Conservation (phyloP, 768 basidiomycete genomes). For the Rhizopogon vesiculosus region DNA sequence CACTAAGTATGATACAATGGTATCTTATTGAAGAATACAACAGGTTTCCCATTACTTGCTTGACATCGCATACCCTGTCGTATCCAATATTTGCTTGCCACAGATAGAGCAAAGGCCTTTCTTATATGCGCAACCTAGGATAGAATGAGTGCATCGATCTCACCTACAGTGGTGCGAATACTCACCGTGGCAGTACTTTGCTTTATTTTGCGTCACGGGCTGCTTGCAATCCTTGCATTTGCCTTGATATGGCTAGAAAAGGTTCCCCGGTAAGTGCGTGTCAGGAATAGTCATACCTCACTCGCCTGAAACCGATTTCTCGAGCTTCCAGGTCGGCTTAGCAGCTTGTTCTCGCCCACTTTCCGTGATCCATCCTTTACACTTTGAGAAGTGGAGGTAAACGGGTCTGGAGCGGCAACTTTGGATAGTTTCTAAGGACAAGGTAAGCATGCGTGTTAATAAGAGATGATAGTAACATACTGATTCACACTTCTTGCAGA, state of each 20-base stretch:
- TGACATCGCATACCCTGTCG: constrained; percentile 80
- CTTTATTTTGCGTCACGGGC: constrained; percentile 77
- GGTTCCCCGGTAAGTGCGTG: constrained; percentile 1
- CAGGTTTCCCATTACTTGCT: constrained; percentile 48
- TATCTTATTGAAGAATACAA: constrained; percentile 11
- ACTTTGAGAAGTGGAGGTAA: constrained; percentile 63
- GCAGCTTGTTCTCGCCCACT: constrained; percentile 82
- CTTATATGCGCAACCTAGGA: constrained; percentile 79
- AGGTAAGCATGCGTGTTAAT: neutral
- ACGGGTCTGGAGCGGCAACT: constrained; percentile 86
- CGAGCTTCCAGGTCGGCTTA: constrained; percentile 62
- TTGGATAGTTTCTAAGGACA: constrained; percentile 77
- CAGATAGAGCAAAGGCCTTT: constrained; percentile 86
- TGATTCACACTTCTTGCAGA: constrained; percentile 84
- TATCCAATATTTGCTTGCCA: constrained; percentile 83
- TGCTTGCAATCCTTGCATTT: constrained; percentile 90
- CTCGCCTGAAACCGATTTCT: constrained; percentile 76
- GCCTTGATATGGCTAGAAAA: constrained; percentile 68
- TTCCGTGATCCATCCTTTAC: constrained; percentile 80
- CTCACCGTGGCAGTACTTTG: constrained; percentile 86
- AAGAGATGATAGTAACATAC: constrained; percentile 32
- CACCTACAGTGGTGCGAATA: constrained; percentile 6
- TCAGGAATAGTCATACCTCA: constrained; percentile 9
- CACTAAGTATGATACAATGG: constrained; percentile 13
- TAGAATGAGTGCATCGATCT: constrained; percentile 2